Evolutionary conservation across 1,139 yeast genomes (phyloP), one percentile per base, ranked within the genome.

Genomic region (Candida albicans): DNA sequence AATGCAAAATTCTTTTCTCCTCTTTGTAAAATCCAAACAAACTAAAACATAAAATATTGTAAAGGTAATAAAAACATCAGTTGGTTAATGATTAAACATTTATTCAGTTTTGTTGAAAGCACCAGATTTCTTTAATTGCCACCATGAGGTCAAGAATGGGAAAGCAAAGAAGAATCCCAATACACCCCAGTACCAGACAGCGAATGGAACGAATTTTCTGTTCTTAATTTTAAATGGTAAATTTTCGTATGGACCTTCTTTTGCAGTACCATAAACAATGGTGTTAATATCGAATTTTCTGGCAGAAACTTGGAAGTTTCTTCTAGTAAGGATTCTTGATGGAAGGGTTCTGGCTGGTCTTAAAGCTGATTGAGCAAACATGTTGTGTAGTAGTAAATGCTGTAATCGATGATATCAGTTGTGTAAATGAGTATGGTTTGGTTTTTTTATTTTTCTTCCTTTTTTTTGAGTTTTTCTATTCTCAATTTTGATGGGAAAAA

Each of bases 181-280:
- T 71, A 82, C 83, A 45, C 91, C 82, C 77, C 87, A 85, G 76
- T 84, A 96, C 54, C 84, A 76, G 42, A 88, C 73, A 57, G 82
- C 85, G 67, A 80, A 89, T 53, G 98, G 98, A 53, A 91, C 78
- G 47, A 46, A 56, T 75, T 82, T 87, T 80, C 96, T 88, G 79
- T 82, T 76, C 78, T 88, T 89, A 53, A 93, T 95, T 77, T 82
- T 81, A 82, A 91, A 93, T 54, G 99, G 99, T 54, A 93, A 64
- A 80, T 93, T 93, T 62, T 86, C 76, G 84, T 93, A 91, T 42
- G 84, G 82, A 59, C 98, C 98, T 64, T 82, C 87, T 64, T 87
- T 84, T 45, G 78, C 77, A 41, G 68, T 44, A 43, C 78, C 78
- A 54, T 58, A 71, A 43, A 69, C 29, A 13, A 30, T 8, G 29